Base-by-base conservation (phyloP, 306 rosid species). In the Vigna trinervia region DNA sequence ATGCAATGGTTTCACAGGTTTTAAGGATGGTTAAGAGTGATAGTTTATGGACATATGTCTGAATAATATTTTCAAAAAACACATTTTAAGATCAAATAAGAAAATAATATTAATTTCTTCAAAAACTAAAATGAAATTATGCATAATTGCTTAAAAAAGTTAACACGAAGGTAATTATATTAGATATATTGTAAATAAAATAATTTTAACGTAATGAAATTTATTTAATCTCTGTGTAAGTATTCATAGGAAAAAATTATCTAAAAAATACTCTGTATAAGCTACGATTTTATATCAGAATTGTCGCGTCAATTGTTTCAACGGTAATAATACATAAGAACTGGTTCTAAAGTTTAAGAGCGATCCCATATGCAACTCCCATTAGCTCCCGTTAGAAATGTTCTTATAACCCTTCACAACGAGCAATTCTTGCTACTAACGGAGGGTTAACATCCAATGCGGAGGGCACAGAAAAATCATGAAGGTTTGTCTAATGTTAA, bases 401-500 rank as follows among this genome's bases (percentile, higher is more conserved):
- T 11, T 53, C 67, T 17, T 12, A 34, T 63, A 56, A 64, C 58
- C 48, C 36, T 51, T 68, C 52, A 32, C 12, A 39, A 50, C 23
- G 34, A 48, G 13, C 68, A 36, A 45, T 54, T 75, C 41, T 19
- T 41, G 34, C 59, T 12, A 26, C 12, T 46, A 47, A 32, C 22
- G 65, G 69, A 12, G 19, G 50, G 64, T 57, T 78, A 38, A 59
- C 17, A 78, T 74, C 75, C 64, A 81, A 20, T 14, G 61, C 28
- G 19, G 61, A 45, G 12, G 17, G 15, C 23, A 57, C 28, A 28
- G 60, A 56, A 50, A 69, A 13, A 50, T 6, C 13, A 0, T 0
- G 8, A 19, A 65, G 30, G 59, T 71, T 14, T 74, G 73, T 45
- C 67, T 57, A 60, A 45, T 17, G 59, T 52, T 12, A 58, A n/a